Conservation (phyloP, 345 rosid genomes). For the Eucalyptus polyanthemos region DNA sequence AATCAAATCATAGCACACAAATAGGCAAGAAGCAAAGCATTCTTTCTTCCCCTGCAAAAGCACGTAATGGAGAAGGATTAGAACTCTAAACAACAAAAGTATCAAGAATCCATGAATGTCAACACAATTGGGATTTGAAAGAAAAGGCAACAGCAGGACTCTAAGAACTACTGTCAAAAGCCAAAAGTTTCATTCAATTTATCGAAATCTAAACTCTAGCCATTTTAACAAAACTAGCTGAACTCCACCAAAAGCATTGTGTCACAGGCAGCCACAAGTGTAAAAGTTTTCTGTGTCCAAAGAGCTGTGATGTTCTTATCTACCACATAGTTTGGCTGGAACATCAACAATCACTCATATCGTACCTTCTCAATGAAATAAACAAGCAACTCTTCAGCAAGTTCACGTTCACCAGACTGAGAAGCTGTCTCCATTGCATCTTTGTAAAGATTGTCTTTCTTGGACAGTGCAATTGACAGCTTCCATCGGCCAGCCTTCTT, state of each 20-base stretch:
- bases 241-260: background rate
- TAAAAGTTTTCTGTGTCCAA: background rate
- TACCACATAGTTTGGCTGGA: background rate
- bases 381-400: constrained; percentile 88
- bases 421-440: constrained; percentile 99
- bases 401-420: constrained; percentile 94
- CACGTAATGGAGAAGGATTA: background rate
- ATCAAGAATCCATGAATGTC: background rate
- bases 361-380: constrained; percentile 91
- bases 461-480: constrained; percentile 93
- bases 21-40: constrained; percentile 39
- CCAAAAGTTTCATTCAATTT: background rate
- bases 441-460: constrained; percentile 83
- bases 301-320: background rate
- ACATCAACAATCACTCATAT: background rate
- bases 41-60: constrained; percentile 32
- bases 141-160: background rate
- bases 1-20: constrained; percentile 35
- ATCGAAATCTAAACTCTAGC: background rate
- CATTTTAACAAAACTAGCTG: background rate
- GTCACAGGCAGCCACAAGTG: background rate
- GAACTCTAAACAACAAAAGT: background rate
- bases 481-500: constrained; percentile 99
- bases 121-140: background rate
- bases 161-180: background rate